Percentiles rank a stretch among this genome's conserved stretches.
Evolutionary conservation across 352 stramenopile species (phyloP).

Genomic region (Pythium dissotocum): DNA sequence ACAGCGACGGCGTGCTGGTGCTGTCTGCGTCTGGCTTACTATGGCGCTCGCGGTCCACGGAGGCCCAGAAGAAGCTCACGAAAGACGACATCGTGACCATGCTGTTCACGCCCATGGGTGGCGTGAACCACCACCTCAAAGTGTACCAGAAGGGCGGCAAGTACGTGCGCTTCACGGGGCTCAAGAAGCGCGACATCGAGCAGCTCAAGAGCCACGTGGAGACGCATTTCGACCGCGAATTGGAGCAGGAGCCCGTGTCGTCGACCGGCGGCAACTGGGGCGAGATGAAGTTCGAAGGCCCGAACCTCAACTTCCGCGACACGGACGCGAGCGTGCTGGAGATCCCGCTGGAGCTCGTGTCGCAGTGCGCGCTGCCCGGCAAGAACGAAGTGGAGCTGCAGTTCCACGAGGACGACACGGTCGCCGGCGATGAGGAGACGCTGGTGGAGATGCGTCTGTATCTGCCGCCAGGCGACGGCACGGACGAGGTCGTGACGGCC

Average conservation of each 20-base stretch:
- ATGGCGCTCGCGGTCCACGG: slow-evolving; percentile 75
- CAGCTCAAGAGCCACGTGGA: slow-evolving; percentile 67
- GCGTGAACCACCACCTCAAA: slow-evolving; percentile 84
- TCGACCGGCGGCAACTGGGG: slow-evolving; percentile 92
- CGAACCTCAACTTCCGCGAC: slow-evolving; percentile 81
- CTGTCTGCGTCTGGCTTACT: slow-evolving; percentile 70
- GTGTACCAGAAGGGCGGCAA: slow-evolving; percentile 85
- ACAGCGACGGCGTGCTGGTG: slow-evolving; percentile 80
- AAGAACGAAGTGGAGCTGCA: slow-evolving; percentile 99
- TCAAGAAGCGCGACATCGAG: slow-evolving; percentile 68
- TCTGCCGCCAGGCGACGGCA: slow-evolving; percentile 79
- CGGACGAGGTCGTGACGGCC: slow-evolving; percentile 57
- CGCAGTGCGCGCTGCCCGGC: slow-evolving; percentile 91
- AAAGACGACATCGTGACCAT: slow-evolving; percentile 88
- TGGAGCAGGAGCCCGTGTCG: slow-evolving; percentile 91
- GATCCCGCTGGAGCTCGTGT: slow-evolving; percentile 74
- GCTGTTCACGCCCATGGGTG: slow-evolving; percentile 77
- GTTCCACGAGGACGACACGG: slow-evolving; percentile 97
- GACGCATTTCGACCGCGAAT: slow-evolving; percentile 84
- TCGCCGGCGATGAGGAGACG: slow-evolving; percentile 92
- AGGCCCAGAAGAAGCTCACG: slow-evolving; percentile 84
- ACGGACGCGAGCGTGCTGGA: slow-evolving; percentile 72
- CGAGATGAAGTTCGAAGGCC: slow-evolving; percentile 91
- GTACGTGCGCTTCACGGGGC: slow-evolving; percentile 83
- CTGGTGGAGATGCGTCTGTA: slow-evolving; percentile 97